Base-by-base conservation (phyloP, 495 filamentous ascomycete species). In the Neurospora sp. region DNA sequence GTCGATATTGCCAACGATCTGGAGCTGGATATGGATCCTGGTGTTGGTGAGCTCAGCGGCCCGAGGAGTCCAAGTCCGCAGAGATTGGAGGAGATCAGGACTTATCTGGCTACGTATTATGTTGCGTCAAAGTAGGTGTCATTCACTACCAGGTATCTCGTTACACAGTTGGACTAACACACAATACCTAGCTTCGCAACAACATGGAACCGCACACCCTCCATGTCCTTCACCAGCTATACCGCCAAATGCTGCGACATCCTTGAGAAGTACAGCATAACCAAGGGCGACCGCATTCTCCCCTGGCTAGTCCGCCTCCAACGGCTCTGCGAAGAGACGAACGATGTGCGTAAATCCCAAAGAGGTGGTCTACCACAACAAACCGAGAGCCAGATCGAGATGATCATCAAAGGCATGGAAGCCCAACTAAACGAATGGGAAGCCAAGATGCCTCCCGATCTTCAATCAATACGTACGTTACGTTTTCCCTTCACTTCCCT, bases 1-100 rank as follows among this genome's bases (percentile, higher is more conserved):
- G 79, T 82, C 37, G 84, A 86, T 48, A 81, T 86, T n/a, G 75
- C 84, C 20, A 78, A 74, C 31, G 84, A 86, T 69, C 74, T 86
- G 0, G 82, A 83, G 45, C 74, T 85, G 9, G 79, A 85, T 40
- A 74, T 81, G 40, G 81, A 84, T 68, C 76, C 74, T 27, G 73
- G 74, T 9, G 70, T 72, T 18, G 74, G 75, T 38, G 44, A 38
- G 27, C 68, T 44, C 27, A 22, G 4, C 2, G 3, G 48, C 1
- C 53, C 53, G 10, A 40, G 35, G 0, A 16, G 38, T 0, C 69
- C 73, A 2, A 75, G 70, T 69, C 72, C 70, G 2, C 74, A 72
- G 12, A 80, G 76, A n/a, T 73, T 85, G 10, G 78, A 81, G 31
- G 73, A 78, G 40, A 81, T 85, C 38, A 77, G 84, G 7, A 77